Base-by-base conservation (phyloP, 2,329 filamentous ascomycete species). In the Fusarium mangiferae region DNA sequence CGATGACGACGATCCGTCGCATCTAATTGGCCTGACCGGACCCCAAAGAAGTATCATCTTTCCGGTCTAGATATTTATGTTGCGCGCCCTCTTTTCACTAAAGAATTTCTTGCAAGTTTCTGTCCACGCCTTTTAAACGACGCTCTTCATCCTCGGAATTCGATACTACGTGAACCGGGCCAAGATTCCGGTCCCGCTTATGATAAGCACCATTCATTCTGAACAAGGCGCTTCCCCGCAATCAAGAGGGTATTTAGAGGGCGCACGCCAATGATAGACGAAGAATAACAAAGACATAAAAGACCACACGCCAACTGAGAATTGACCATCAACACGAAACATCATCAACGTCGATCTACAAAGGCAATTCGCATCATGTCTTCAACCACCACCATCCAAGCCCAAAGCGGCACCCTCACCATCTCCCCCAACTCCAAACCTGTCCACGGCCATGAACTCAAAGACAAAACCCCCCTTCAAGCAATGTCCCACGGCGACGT, bases 401-500 rank as follows among this genome's bases (percentile, higher is more conserved):
- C 51, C 46, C 20, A 15, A 0, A 48, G 24, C 30, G 63, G 68
- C 48, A 63, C 73, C 2, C 39, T 68, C 24, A 74, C 62, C 61
- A 55, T 71, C 46, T 30, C 20, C 68, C 66, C 33, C 71, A 28
- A 5, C 13, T 15, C 44, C 24, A 78, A 58, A 39, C 28, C 8
- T 63, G 65, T 52, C 28, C 76, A 78, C 22, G 77, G 77, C 54
- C 62, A 75, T 52, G 77, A 78, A 48, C 62, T 78, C 12, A 64
- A 58, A 9, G 49, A 70, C 60, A 78, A 77, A 48, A 78, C 77
- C 2, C 74, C 76, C 4, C 70, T 78, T 0, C 74, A 78, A 44
- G 77, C 77, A 42, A 78, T 78, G 77, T 78, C 77, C 0, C 77
- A 78, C 33, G 77, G 77, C 41, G 68, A 75, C 9, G 70, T 78